phyloP scores from a whole-genome alignment of 768 basidiomycete species.

The Gloeopeniophorella convolvens region DNA sequence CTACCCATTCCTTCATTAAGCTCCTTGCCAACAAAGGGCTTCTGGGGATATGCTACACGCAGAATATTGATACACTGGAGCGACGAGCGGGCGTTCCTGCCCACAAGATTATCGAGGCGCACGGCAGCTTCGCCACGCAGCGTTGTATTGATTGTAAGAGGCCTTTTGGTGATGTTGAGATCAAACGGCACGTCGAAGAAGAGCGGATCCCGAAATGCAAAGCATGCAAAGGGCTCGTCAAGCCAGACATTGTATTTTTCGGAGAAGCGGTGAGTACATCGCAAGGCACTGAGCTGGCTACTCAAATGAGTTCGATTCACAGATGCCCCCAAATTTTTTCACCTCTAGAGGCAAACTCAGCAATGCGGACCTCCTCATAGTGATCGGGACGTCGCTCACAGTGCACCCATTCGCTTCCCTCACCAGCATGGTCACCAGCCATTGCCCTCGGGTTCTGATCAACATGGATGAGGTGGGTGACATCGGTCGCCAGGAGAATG shows the following conservation, averaged over 20 bases:
- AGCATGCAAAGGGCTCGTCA: slow-evolving; percentile 66
- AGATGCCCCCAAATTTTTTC: slow-evolving; percentile 75
- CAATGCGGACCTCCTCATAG: slow-evolving; percentile 57
- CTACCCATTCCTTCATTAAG: slow-evolving; percentile 84
- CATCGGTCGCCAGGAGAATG: slow-evolving; percentile 12
- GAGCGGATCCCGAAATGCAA: slow-evolving; percentile 65
- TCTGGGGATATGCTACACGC: slow-evolving; percentile 78
- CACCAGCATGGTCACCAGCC: background rate
- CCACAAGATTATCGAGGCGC: slow-evolving; percentile 83
- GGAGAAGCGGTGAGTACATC: slow-evolving; percentile 59
- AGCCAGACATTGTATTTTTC: slow-evolving; percentile 95
- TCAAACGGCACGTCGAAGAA: slow-evolving; percentile 55
- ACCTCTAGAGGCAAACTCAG: slow-evolving; percentile 43
- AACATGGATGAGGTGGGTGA: slow-evolving; percentile 18
- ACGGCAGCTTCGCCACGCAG: slow-evolving; percentile 89
- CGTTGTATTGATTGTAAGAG: slow-evolving; percentile 70
- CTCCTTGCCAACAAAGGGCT: slow-evolving; percentile 65
- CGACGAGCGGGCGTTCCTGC: slow-evolving; percentile 71
- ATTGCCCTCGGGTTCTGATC: slow-evolving; percentile 20
- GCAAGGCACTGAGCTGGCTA: background rate
- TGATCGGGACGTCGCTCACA: slow-evolving; percentile 21
- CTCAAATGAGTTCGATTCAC: background rate
- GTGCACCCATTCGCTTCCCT: slow-evolving; percentile 21
- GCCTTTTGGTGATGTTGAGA: slow-evolving; percentile 56
- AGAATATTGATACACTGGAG: slow-evolving; percentile 93